A percentile compares a stretch with the other conserved stretches of the same genome.
These are phyloP conservation scores for Tilletia caries DNA, from an alignment of 1,284 basidiomycete genomes.

Conservation along the genomic window DNA sequence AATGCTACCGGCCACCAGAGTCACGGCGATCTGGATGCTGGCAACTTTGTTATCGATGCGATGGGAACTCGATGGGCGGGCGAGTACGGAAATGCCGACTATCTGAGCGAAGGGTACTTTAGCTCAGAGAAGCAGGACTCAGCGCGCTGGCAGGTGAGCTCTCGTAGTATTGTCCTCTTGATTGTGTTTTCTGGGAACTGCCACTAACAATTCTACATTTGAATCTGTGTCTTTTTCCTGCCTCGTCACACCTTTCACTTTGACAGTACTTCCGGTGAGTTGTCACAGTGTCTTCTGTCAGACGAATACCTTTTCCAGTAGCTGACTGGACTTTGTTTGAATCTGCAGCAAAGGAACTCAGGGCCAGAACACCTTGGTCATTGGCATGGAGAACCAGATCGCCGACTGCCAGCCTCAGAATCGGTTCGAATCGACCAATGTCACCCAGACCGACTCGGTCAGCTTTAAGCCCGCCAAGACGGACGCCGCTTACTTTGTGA, in stretches of 20 bases:
- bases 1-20: constrained; percentile 70
- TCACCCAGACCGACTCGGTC: constrained; percentile 71
- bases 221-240: not conserved
- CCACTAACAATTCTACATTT: not conserved
- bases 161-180: no score
- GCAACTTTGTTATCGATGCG: constrained; percentile 93
- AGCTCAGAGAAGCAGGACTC: constrained; percentile 34
- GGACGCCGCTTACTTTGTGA: constrained; percentile 79
- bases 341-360: constrained; percentile 82
- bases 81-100: constrained; percentile 85
- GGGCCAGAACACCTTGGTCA: constrained; percentile 90
- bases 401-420: constrained; percentile 67
- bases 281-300: not conserved
- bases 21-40: constrained; percentile 86
- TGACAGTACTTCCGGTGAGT: constrained; percentile 25
- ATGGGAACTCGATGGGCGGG: constrained; percentile 92
- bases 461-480: constrained; percentile 61
- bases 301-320: no score
- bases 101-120: constrained; percentile 59
- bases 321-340: no score
- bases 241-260: not conserved
- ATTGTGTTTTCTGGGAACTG: no score
- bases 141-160: constrained; percentile 32
- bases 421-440: constrained; percentile 63
- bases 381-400: constrained; percentile 76